A percentile compares a stretch with the other conserved stretches of the same genome.
These are phyloP conservation scores for Bjerkandera adusta DNA, from an alignment of 1,284 basidiomycete species.

Conservation along the genomic window DNA sequence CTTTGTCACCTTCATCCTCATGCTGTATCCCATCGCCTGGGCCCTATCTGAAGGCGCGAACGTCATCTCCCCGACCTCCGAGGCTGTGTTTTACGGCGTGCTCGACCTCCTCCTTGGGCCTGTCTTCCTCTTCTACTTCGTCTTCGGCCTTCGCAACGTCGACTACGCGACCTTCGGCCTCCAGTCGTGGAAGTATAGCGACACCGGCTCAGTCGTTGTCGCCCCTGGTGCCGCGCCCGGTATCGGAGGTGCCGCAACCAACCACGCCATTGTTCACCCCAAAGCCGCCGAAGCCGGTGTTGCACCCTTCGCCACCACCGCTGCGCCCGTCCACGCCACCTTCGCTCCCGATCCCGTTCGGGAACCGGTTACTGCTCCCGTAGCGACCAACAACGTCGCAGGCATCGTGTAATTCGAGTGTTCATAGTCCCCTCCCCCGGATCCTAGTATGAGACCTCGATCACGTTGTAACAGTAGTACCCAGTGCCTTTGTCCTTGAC, in stretches of 20 bases:
- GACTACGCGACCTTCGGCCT: slow-evolving; percentile 22
- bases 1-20: slow-evolving; percentile 43
- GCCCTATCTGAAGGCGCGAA: slow-evolving; percentile 45
- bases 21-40: slow-evolving; percentile 52
- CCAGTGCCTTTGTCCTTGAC: too few species aligned
- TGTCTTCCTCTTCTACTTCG: slow-evolving; percentile 33
- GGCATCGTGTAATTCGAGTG: too few species aligned
- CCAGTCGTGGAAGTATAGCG: slow-evolving; percentile 15
- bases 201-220: slow-evolving; percentile 3
- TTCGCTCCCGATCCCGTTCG: background rate
- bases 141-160: slow-evolving; percentile 22
- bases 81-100: slow-evolving; percentile 51
- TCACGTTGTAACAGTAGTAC: too few species aligned
- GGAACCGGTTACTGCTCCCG: background rate
- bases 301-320: background rate
- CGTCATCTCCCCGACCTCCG: slow-evolving; percentile 35
- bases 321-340: background rate
- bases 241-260: background rate
- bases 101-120: slow-evolving; percentile 54
- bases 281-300: slow-evolving; percentile 3
- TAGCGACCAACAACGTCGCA: too few species aligned
- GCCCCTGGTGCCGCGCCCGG: background rate
- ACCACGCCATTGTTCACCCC: background rate
- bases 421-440: too few species aligned
- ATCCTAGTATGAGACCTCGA: too few species aligned